A percentile compares a stretch with the other conserved stretches of the same genome.
These are phyloP conservation scores for Irpex sp. DNA, from an alignment of 1,284 basidiomycete species.

Conservation along the genomic window DNA sequence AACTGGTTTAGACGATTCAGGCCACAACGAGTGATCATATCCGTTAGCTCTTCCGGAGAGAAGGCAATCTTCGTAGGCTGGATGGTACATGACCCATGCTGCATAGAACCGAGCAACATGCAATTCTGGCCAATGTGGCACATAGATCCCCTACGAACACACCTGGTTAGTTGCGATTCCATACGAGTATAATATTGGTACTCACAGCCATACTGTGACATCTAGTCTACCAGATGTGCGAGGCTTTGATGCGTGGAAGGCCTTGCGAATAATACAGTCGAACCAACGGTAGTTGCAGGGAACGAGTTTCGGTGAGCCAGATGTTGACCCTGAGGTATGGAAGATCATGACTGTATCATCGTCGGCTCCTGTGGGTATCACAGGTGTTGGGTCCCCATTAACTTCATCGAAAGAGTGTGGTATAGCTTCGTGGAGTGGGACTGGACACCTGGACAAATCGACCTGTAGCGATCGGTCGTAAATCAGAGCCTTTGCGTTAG, in stretches of 20 bases:
- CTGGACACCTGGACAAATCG: slow-evolving; percentile 35
- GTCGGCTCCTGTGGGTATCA: slow-evolving; percentile 18
- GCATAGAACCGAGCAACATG: slow-evolving; percentile 26
- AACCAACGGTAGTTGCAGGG: slow-evolving; percentile 25
- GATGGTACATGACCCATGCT: slow-evolving; percentile 28
- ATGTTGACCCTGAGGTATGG: slow-evolving; percentile 72
- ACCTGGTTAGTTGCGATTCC: not conserved
- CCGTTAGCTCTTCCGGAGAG: slow-evolving; percentile 23
- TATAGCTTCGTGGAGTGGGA: slow-evolving; percentile 43
- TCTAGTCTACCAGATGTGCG: slow-evolving; percentile 39
- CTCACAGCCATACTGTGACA: slow-evolving; percentile 38
- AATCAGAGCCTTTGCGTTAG: slow-evolving; percentile 54
- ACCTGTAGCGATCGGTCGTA: slow-evolving; percentile 44
- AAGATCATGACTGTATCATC: slow-evolving; percentile 53
- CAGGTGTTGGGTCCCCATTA: slow-evolving; percentile 15
- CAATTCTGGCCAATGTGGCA: slow-evolving; percentile 28
- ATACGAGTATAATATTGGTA: not conserved
- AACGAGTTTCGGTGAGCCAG: slow-evolving; percentile 30
- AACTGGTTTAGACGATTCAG: slow-evolving; percentile 73
- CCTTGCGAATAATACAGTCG: slow-evolving; percentile 22
- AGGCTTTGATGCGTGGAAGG: slow-evolving; percentile 17
- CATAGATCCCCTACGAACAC: slow-evolving; percentile 23
- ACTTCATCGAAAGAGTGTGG: slow-evolving; percentile 14
- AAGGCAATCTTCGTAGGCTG: slow-evolving; percentile 26
- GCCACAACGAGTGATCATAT: slow-evolving; percentile 36